These are phyloP conservation scores for Leptosphaerulina australis DNA, from an alignment of 2,329 filamentous ascomycete species.

Conservation along the genomic window DNA sequence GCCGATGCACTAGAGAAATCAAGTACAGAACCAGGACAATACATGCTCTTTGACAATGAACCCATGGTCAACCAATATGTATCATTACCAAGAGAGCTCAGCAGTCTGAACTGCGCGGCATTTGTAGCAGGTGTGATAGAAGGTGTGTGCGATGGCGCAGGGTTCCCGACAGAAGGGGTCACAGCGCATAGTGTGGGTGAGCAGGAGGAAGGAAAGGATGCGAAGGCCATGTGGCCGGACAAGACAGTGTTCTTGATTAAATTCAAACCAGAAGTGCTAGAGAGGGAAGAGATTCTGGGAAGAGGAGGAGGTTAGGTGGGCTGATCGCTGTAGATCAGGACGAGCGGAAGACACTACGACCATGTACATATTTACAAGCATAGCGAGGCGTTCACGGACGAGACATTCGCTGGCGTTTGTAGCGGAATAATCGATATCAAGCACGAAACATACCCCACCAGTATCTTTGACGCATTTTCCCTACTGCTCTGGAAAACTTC, in stretches of 20 bases:
- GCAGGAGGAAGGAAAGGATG: constrained; percentile 58
- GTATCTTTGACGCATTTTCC: no score
- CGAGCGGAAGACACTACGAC: background rate
- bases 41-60: constrained; percentile 99
- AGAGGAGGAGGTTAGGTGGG: constrained; percentile 55
- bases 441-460: no score
- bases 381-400: constrained; percentile 8
- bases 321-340: no score
- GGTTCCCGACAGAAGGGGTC: constrained; percentile 80
- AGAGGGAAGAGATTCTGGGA: constrained; percentile 83
- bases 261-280: constrained; percentile 88
- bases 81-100: constrained; percentile 92
- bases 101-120: constrained; percentile 92
- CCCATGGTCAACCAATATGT: constrained; percentile 95
- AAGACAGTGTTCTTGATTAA: constrained; percentile 96
- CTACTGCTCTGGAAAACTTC: no score
- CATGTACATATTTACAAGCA: background rate
- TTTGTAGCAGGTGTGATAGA: constrained; percentile 95
- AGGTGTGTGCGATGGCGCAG: constrained; percentile 91
- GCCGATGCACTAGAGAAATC: constrained; percentile 93
- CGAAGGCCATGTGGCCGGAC: constrained; percentile 78
- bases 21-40: constrained; percentile 85
- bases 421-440: constrained; percentile 1
- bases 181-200: constrained; percentile 76
- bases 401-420: background rate